phyloP scores from a whole-genome alignment of 169 alveolate species.

The Plasmodium vivax region DNA sequence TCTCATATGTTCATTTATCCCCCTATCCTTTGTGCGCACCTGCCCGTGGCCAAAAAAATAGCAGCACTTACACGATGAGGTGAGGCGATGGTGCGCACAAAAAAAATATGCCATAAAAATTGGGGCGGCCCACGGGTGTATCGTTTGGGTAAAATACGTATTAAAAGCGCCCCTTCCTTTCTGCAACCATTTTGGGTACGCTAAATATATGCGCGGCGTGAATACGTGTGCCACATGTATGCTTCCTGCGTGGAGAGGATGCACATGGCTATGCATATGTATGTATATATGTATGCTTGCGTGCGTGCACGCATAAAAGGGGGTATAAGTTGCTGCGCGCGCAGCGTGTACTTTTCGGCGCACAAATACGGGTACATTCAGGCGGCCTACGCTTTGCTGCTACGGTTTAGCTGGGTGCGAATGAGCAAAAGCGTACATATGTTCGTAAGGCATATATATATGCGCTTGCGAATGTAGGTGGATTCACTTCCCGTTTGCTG shows the following conservation, averaged over 20 bases:
- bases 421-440: neutral
- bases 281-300: neutral
- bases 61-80: neutral
- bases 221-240: neutral
- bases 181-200: neutral
- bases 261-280: neutral
- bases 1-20: neutral
- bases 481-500: neutral
- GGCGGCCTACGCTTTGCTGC: neutral
- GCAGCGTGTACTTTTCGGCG: neutral
- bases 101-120: neutral
- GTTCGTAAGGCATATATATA: neutral
- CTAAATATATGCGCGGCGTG: neutral
- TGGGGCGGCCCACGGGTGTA: neutral
- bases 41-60: neutral
- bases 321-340: neutral
- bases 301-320: neutral
- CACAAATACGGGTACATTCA: neutral
- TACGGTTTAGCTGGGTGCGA: neutral
- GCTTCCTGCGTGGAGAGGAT: neutral
- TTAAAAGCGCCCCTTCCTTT: neutral
- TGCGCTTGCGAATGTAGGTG: neutral
- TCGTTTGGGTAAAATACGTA: neutral
- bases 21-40: neutral
- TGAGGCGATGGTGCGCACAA: neutral